Base-by-base conservation (phyloP, 805 yeast species). In the Lachancea kluyveri region DNA sequence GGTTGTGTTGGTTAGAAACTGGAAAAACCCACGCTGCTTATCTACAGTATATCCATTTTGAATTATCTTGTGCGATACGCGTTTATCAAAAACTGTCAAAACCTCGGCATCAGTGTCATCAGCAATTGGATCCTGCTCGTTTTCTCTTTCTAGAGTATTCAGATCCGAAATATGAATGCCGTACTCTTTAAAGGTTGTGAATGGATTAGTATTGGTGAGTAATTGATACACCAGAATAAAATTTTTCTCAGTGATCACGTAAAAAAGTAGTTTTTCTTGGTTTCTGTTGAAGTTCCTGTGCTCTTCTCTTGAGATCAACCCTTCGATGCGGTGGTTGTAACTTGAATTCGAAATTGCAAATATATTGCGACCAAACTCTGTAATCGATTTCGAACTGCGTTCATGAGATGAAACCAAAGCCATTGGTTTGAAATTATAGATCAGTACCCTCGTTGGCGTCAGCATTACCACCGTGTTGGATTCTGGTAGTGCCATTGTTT, bases 31-130 rank as follows among this genome's bases (percentile, higher is more conserved):
- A 21, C 44, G 48, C 19, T 55, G 61, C 25, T 49, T 56, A 10
- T 50, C 45, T 6, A 47, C 45, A 6, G 48, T 41, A 24, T 46
- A 54, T 2, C 63, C 63, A 42, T 57, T 56, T 33, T 58, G 63
- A 19, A 58, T 55, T 8, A 58, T 39, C 31, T 36, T 52, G 3
- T 52, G 48, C 21, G 47, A 37, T 15, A 50, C 56, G 10, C 40
- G 43, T 15, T 43, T 45, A 11, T 54, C 56, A 37, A 47, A 51
- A 4, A 56, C 59, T 2, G 57, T 50, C n/a, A 58, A 37, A 1
- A 48, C 39, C 26, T 57, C 57, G 31, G 51, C 57, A 33, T 58
- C 61, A 18, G 40, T 43, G 9, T 35, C 28, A 17, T 48, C 37
- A 15, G 42, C 43, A 24, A 42, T 48, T 19, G 35, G 30, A 8